Base-by-base conservation (phyloP, 2,329 filamentous ascomycete species). In the Fusarium anthophilum region DNA sequence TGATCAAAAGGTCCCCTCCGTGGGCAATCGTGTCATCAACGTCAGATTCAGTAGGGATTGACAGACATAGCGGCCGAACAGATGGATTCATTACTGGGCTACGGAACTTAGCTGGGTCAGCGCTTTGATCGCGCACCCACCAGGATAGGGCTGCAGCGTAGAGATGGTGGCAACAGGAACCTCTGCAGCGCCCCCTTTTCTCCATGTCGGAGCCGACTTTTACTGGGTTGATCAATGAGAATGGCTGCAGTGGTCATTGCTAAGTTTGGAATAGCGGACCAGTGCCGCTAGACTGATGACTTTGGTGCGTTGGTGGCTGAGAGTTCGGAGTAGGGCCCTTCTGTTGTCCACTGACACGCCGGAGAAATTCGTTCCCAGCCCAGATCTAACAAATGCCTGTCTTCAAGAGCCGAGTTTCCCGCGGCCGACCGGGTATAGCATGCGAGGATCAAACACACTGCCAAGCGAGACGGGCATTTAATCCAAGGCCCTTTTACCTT, bases 11-110 rank as follows among this genome's bases (percentile, higher is more conserved):
- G 32, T 43, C 58, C 45, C n/a, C 35, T 38, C 32, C 44, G 48
- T 45, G 37, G 55, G 47, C 24, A 54, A 57, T 73, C 60, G 39
- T 69, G 54, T 58, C 70, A 73, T 57, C n/a, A 50, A 63, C 70
- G 63, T 44, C 60, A 43, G 66, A 56, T 62, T 26, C 18, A 63
- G 70, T n/a, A 70, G 66, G 54, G 70, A 73, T 73, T 65, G 56
- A 61, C 70, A 73, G 32, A 37, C 39, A 69, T 32, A n/a, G 35
- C 50, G 18, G 69, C 59, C 35, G 44, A 26, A 24, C 51, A 24
- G 24, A 44, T 22, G 38, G 61, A 38, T 24, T 44, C 14, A 20
- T 35, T 35, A 35, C 32, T 35, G 32, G 32, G 32, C 32, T 8
- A 35, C 32, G 32, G 14, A 35, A 35, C 32, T 35, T 35, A 24